Percentiles rank a stretch among this genome's conserved stretches.
Evolutionary conservation across 2,329 filamentous ascomycete genomes (phyloP).

Genomic region (Aspergillus tamarii): DNA sequence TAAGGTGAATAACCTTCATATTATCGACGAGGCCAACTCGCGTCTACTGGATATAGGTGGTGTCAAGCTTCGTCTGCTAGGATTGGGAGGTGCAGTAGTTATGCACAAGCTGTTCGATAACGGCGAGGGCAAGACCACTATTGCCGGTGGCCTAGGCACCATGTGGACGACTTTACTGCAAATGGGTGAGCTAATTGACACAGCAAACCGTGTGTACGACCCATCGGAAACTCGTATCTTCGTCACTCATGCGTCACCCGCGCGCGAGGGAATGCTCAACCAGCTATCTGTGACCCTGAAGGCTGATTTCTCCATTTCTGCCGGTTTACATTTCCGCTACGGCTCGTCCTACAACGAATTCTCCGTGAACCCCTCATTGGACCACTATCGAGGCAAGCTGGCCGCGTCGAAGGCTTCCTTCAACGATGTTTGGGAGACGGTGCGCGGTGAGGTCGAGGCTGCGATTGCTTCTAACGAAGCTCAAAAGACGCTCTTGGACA

Average conservation of each 20-base stretch:
- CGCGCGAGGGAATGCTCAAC: slow-evolving; percentile 93
- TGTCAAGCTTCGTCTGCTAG: slow-evolving; percentile 91
- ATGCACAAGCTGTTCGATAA: slow-evolving; percentile 99
- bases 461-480: slow-evolving; percentile 92
- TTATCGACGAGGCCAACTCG: slow-evolving; percentile 97
- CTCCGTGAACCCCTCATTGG: slow-evolving; percentile 95
- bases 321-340: slow-evolving; percentile 96
- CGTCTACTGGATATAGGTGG: slow-evolving; percentile 93
- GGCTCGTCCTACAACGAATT: slow-evolving; percentile 99
- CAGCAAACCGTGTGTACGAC: slow-evolving; percentile 96
- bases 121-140: slow-evolving; percentile 94
- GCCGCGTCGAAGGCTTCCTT: slow-evolving; percentile 98
- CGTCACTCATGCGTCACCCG: slow-evolving; percentile 94
- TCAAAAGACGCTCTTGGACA: slow-evolving; percentile 87
- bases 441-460: slow-evolving; percentile 92
- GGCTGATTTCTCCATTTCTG: slow-evolving; percentile 96
- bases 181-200: slow-evolving; percentile 98
- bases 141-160: slow-evolving; percentile 95
- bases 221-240: slow-evolving; percentile 96
- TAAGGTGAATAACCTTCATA: slow-evolving; percentile 95
- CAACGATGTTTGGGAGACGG: slow-evolving; percentile 99
- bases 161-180: slow-evolving; percentile 99
- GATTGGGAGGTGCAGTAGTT: slow-evolving; percentile 92
- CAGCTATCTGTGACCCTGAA: slow-evolving; percentile 97
- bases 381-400: slow-evolving; percentile 97